Evolutionary conservation across 345 rosid genomes (phyloP).

Genomic region (Corchorus capsularis): DNA sequence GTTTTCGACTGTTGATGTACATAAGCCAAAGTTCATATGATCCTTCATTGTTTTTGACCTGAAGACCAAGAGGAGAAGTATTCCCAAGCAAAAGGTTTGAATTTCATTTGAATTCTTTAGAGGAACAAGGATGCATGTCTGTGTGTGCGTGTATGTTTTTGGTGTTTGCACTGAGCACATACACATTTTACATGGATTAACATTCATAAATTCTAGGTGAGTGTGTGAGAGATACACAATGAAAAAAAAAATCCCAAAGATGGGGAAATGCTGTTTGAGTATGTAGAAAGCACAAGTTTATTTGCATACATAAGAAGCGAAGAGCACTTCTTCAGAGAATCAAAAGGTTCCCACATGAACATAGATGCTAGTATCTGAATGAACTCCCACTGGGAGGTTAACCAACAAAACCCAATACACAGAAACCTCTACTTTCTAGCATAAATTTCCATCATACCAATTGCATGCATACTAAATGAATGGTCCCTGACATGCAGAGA

Average conservation of each 20-base stretch:
- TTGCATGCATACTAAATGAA: background rate
- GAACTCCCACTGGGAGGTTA: background rate
- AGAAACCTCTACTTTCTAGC: background rate
- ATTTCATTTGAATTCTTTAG: conserved; percentile 21
- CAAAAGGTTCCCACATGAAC: background rate
- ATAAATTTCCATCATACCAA: conserved; percentile 6
- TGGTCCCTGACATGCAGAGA: conserved; percentile 24
- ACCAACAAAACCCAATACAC: background rate
- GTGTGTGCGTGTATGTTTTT: background rate
- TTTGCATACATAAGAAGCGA: conserved; percentile 1
- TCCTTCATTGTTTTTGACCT: conserved; percentile 68
- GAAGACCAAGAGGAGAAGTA: conserved; percentile 41
- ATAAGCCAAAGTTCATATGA: conserved; percentile 90
- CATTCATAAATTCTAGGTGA: background rate
- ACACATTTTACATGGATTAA: background rate
- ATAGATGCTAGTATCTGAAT: background rate
- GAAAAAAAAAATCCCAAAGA: background rate
- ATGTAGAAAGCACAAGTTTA: too few relatives aligned
- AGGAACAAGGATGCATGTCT: conserved; percentile 14
- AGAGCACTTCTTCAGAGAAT: background rate
- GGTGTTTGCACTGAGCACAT: background rate
- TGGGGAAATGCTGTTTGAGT: background rate
- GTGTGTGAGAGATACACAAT: background rate
- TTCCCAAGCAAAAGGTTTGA: conserved; percentile 44
- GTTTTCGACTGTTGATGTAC: conserved; percentile 80